Evolutionary conservation across 176 grass and related monocot genomes (phyloP).

Genomic region (Poa pratensis): DNA sequence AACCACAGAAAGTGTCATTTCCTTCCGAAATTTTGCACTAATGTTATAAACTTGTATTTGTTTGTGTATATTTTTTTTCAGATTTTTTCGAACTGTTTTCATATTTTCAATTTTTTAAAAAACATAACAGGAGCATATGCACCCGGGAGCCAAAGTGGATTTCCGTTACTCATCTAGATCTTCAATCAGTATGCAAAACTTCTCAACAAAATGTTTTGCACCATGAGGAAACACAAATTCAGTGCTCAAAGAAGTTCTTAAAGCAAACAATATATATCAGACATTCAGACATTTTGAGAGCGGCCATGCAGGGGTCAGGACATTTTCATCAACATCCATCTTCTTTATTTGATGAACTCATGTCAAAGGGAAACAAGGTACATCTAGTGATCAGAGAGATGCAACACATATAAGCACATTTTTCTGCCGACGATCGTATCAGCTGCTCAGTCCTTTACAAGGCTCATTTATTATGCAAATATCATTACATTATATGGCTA

Average conservation of each 20-base stretch:
- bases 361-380: too few relatives aligned
- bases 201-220: not conserved
- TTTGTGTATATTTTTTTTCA: too few relatives aligned
- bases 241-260: not conserved
- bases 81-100: too few relatives aligned
- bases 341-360: too few relatives aligned
- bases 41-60: too few relatives aligned
- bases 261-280: not conserved
- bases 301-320: not conserved
- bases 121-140: too few relatives aligned
- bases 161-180: not conserved
- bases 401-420: too few relatives aligned
- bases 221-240: not conserved
- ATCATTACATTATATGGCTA: constrained; percentile 15
- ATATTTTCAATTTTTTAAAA: too few relatives aligned
- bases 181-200: not conserved
- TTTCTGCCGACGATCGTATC: not conserved
- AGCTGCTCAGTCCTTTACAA: not conserved
- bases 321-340: not conserved
- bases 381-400: too few relatives aligned
- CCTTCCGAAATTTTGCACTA: too few relatives aligned
- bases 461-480: constrained; percentile 36
- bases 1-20: too few relatives aligned
- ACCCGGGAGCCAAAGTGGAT: too few relatives aligned
- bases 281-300: not conserved